A percentile compares a stretch with the other conserved stretches of the same genome.
Evolutionary conservation across 345 rosid species (phyloP).

Genomic region (Pugionium cornutum): DNA sequence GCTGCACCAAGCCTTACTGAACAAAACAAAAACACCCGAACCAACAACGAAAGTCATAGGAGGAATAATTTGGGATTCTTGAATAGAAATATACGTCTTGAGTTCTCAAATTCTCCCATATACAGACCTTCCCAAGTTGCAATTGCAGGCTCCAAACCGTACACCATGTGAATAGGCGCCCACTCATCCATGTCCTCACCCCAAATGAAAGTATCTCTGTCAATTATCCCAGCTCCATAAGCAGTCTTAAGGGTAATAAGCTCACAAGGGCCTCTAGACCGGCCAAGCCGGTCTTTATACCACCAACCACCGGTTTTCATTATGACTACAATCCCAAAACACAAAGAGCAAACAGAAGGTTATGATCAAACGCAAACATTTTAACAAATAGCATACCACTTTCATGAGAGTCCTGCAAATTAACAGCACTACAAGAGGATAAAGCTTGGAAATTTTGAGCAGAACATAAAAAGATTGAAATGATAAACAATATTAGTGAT

Average conservation of each 20-base stretch:
- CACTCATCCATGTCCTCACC: slow-evolving; percentile 94
- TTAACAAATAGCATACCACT: not conserved
- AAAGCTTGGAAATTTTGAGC: not conserved
- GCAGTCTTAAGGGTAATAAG: slow-evolving; percentile 84
- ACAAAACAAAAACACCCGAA: not conserved
- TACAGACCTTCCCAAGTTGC: slow-evolving; percentile 94
- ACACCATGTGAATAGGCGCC: slow-evolving; percentile 95
- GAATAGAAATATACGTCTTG: not conserved
- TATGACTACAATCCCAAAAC: slow-evolving; percentile 50
- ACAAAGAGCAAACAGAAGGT: slow-evolving; percentile 11
- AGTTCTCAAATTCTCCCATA: slow-evolving; percentile 3
- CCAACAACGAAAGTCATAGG: not conserved
- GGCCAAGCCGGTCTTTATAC: slow-evolving; percentile 90
- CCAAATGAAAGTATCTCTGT: slow-evolving; percentile 92
- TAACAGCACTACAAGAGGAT: not conserved
- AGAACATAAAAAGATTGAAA: not conserved
- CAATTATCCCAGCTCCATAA: slow-evolving; percentile 87
- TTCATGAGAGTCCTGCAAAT: slow-evolving; percentile 4
- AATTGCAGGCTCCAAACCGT: slow-evolving; percentile 88
- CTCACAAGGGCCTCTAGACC: slow-evolving; percentile 90
- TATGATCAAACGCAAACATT: slow-evolving; percentile 7
- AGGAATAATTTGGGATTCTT: not conserved
- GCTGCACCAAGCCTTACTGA: slow-evolving; percentile 91
- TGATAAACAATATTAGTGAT: not conserved
- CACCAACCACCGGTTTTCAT: slow-evolving; percentile 85